phyloP scores from a whole-genome alignment of 192 early-diverging fungal species.

The Funneliformis mosseae region DNA sequence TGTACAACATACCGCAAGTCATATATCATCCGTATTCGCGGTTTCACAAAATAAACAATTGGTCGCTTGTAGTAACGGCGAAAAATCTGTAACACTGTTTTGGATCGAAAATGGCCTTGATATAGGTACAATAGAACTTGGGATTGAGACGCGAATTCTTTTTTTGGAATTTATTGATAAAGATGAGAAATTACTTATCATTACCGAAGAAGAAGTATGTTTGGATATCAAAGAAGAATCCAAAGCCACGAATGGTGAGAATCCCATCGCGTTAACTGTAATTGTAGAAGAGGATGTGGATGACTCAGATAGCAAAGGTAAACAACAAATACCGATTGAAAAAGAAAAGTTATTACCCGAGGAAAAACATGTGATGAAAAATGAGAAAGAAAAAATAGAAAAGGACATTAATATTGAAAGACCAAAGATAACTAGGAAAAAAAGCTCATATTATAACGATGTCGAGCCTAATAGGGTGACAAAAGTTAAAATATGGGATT shows the following conservation, averaged over 20 bases:
- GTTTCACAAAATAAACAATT: neutral
- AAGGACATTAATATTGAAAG: neutral
- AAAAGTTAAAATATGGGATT: neutral
- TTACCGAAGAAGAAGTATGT: neutral
- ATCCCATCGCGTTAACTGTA: neutral
- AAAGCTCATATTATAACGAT: neutral
- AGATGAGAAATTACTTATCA: neutral
- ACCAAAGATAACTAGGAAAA: neutral
- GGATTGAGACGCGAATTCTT: neutral
- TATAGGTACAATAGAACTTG: neutral
- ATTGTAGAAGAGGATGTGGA: neutral
- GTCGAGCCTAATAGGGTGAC: neutral
- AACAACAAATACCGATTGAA: neutral
- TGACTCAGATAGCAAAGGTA: neutral
- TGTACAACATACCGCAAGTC: neutral
- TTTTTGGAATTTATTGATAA: neutral
- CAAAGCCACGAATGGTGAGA: neutral
- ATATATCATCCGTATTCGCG: neutral
- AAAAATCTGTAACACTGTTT: neutral
- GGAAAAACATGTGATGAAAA: neutral
- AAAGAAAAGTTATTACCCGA: neutral
- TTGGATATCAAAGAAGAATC: neutral
- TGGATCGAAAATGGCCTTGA: constrained; percentile 5
- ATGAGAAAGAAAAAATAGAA: neutral
- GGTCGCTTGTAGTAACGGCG: neutral